Evolutionary conservation across 106 monocot genomes (phyloP).

Genomic region (Allium sativum): DNA sequence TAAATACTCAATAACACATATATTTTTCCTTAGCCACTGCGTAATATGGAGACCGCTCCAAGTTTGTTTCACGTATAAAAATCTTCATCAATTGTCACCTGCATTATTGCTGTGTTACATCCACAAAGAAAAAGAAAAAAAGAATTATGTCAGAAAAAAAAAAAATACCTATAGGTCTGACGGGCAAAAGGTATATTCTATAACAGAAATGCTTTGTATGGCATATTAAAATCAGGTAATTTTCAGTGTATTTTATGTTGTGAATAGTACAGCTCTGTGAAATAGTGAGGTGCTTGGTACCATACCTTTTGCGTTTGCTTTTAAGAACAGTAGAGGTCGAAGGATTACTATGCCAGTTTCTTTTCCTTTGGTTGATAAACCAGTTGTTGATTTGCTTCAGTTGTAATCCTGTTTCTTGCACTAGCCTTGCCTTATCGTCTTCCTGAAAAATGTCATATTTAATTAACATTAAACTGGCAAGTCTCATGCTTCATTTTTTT

Average conservation of each 20-base stretch:
- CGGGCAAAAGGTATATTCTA: too few relatives aligned
- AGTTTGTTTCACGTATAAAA: neutral
- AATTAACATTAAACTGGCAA: too few relatives aligned
- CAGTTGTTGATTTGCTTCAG: slow-evolving; percentile 98
- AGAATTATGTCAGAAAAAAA: neutral
- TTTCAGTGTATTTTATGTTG: neutral
- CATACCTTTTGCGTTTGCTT: slow-evolving; percentile 38
- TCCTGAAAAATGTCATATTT: slow-evolving; percentile 30
- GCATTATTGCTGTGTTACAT: neutral
- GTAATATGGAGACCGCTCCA: too few relatives aligned
- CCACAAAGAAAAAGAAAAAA: neutral
- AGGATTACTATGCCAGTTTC: slow-evolving; percentile 96
- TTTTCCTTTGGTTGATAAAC: slow-evolving; percentile 98
- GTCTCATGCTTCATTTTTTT: too few relatives aligned
- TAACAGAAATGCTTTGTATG: too few relatives aligned
- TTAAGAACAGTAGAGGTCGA: slow-evolving; percentile 54
- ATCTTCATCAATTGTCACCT: neutral
- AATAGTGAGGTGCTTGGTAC: neutral
- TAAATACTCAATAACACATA: too few relatives aligned
- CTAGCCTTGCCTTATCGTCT: slow-evolving; percentile 84
- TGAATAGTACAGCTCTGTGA: neutral
- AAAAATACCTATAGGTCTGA: too few relatives aligned
- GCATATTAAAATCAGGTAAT: too few relatives aligned
- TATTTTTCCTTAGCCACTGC: too few relatives aligned
- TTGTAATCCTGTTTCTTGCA: slow-evolving; percentile 90